Conservation (phyloP, 805 yeast genomes). For the Barnettozyma wickerhamii region DNA sequence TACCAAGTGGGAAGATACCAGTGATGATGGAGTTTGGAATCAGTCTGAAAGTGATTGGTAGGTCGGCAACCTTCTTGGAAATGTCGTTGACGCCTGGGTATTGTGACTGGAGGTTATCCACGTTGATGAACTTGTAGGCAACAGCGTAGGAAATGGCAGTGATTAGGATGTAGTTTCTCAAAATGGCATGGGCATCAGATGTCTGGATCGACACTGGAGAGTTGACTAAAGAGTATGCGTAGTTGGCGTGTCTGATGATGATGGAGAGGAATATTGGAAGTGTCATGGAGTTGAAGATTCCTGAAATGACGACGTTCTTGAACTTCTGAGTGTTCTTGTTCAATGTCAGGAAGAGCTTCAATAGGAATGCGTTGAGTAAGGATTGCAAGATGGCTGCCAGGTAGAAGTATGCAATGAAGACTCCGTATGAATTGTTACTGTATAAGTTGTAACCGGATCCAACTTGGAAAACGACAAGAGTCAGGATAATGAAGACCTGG, state of each 20-base stretch:
- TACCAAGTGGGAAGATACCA: conserved; percentile 28
- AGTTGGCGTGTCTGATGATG: conserved; percentile 13
- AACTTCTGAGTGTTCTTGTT: conserved; percentile 7
- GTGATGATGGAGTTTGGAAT: conserved; percentile 25
- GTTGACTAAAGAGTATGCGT: conserved; percentile 19
- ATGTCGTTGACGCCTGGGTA: conserved; percentile 16
- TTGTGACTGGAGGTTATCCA: background rate
- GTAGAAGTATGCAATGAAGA: conserved; percentile 5
- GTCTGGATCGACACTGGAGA: conserved; percentile 21
- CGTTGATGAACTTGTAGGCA: conserved; percentile 11
- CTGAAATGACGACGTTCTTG: background rate
- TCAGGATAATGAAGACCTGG: conserved; percentile 7
- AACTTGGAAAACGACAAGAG: conserved; percentile 12
- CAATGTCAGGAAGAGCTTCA: conserved; percentile 16
- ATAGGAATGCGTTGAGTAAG: conserved; percentile 15
- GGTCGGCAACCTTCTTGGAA: conserved; percentile 19
- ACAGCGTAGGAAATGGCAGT: conserved; percentile 13
- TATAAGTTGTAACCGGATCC: conserved; percentile 8
- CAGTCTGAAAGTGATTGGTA: conserved; percentile 24
- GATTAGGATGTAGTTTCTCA: conserved; percentile 11
- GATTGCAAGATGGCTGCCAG: conserved; percentile 18
- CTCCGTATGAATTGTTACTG: background rate
- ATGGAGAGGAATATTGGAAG: conserved; percentile 17
- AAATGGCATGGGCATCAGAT: background rate
- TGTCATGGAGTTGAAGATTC: conserved; percentile 15